Conservation (phyloP, 495 filamentous ascomycete genomes). For the Parmelia sp. region DNA sequence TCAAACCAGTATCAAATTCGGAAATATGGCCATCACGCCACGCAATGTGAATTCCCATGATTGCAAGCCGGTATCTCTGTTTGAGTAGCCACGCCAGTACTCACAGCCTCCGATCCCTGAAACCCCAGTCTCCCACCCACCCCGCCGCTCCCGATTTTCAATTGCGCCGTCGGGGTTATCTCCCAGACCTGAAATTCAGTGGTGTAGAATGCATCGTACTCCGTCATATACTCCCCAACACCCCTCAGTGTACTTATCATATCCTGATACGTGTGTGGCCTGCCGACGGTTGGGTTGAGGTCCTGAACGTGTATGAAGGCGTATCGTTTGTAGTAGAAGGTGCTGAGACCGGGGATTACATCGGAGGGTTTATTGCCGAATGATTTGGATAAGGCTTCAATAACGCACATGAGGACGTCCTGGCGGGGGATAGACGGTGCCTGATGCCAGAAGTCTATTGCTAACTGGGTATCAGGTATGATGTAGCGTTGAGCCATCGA, state of each 20-base stretch:
- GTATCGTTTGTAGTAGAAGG: neutral
- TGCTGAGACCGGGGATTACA: neutral
- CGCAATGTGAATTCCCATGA: neutral
- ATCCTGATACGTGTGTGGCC: constrained; percentile 3
- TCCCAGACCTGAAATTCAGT: constrained; percentile 8
- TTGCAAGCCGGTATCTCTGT: neutral
- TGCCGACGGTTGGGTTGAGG: constrained; percentile 1
- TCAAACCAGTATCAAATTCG: neutral
- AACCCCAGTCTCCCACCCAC: neutral
- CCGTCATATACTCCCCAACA: constrained; percentile 9
- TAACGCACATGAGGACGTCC: constrained; percentile 15
- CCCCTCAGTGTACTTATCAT: constrained; percentile 8
- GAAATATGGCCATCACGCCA: neutral
- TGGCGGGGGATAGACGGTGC: neutral
- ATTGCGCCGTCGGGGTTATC: neutral
- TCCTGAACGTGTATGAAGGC: constrained; percentile 12
- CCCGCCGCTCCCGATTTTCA: constrained; percentile 6
- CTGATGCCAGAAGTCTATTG: constrained; percentile 12
- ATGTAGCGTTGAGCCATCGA: neutral
- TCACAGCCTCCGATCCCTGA: neutral
- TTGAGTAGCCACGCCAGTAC: neutral
- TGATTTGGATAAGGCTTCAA: constrained; percentile 1
- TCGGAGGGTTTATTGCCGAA: neutral
- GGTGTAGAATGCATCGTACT: neutral
- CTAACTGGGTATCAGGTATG: constrained; percentile 2